phyloP scores from a whole-genome alignment of 257 asterid species.

The Rubia yunnanensis region DNA sequence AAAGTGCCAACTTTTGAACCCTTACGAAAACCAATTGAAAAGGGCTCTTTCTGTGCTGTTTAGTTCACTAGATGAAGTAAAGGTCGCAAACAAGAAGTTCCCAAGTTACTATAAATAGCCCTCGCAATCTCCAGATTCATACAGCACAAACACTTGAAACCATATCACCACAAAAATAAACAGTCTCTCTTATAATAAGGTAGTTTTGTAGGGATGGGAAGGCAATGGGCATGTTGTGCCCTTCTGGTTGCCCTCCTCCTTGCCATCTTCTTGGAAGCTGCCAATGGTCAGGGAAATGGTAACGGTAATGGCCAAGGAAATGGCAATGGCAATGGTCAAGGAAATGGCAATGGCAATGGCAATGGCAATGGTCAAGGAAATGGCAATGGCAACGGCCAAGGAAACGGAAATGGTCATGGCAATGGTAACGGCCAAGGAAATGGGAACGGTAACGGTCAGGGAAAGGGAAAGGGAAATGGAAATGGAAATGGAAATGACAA shows the following conservation, averaged over 20 bases:
- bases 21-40: background rate
- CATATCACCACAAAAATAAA: background rate
- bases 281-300: slow-evolving; percentile 32
- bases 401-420: background rate
- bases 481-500: background rate
- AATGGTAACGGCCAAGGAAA: background rate
- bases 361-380: too few species aligned
- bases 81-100: slow-evolving; percentile 15
- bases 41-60: slow-evolving; percentile 11
- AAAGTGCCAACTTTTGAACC: background rate
- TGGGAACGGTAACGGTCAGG: background rate
- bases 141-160: background rate
- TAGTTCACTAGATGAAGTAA: slow-evolving; percentile 15
- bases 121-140: background rate
- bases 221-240: slow-evolving; percentile 23
- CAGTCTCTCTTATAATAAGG: background rate
- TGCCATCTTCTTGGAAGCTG: slow-evolving; percentile 29
- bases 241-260: slow-evolving; percentile 26
- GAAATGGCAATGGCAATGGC: too few species aligned
- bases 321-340: background rate
- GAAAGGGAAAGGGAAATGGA: background rate
- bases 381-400: slow-evolving; percentile 5
- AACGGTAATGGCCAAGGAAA: background rate
- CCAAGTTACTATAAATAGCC: slow-evolving; percentile 16
- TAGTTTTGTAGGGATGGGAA: slow-evolving; percentile 15